Evolutionary conservation across 2,329 filamentous ascomycete genomes (phyloP).

Genomic region (Epicoccum sorghinum): DNA sequence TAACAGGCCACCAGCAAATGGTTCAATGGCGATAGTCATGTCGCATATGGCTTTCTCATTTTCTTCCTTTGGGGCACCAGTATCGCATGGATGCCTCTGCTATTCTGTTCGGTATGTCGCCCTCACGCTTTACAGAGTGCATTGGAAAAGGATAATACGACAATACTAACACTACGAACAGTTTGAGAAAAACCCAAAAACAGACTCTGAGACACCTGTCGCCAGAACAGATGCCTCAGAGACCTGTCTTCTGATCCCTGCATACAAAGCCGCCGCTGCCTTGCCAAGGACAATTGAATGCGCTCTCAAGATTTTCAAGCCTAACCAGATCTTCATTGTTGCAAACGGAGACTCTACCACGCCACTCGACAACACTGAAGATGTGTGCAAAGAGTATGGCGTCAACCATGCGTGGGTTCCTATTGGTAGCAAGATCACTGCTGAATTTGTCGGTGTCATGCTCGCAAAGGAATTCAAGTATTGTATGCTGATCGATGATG

Average conservation of each 20-base stretch:
- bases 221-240: constrained; percentile 20
- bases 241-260: constrained; percentile 29
- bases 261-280: constrained; percentile 22
- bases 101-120: background rate
- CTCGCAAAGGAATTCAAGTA: constrained; percentile 23
- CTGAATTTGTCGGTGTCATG: constrained; percentile 23
- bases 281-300: constrained; percentile 20
- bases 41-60: background rate
- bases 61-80: background rate
- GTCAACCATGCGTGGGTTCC: constrained; percentile 24
- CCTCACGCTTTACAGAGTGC: no score
- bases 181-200: constrained; percentile 14
- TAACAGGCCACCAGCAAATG: background rate
- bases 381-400: constrained; percentile 21
- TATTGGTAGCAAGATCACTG: constrained; percentile 23
- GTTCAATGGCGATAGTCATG: background rate
- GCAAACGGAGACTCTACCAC: constrained; percentile 23
- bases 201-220: constrained; percentile 31
- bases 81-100: background rate
- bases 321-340: constrained; percentile 23
- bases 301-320: constrained; percentile 24
- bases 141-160: no score
- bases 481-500: constrained; percentile 24
- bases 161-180: no score
- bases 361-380: constrained; percentile 25